Conservation (phyloP, 352 stramenopile genomes). For the Phytophthora podocarpi region DNA sequence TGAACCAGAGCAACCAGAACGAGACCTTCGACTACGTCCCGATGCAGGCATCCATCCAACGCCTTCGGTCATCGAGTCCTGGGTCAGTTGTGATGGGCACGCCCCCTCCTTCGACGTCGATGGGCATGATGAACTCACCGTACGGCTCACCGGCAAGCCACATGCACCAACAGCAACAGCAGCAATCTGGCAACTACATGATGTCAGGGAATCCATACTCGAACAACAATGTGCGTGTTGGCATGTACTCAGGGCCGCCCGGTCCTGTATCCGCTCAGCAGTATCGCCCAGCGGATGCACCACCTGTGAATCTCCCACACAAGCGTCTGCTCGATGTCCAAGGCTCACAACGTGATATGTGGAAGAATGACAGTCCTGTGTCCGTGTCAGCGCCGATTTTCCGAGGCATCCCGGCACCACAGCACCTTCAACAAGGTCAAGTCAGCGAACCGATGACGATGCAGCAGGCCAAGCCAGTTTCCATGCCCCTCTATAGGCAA, state of each 20-base stretch:
- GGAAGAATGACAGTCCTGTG: conserved; percentile 69
- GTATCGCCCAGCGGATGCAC: conserved; percentile 41
- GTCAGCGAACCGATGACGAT: conserved; percentile 34
- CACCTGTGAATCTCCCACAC: conserved; percentile 50
- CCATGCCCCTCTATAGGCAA: conserved; percentile 56
- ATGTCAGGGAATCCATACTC: conserved; percentile 36
- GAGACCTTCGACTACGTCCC: conserved; percentile 57
- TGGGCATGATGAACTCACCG: conserved; percentile 44
- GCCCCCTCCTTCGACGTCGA: conserved; percentile 34
- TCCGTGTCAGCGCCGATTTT: conserved; percentile 68
- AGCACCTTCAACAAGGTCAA: conserved; percentile 41
- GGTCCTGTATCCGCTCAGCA: conserved; percentile 25
- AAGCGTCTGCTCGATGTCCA: conserved; percentile 68
- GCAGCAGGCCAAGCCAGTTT: conserved; percentile 47
- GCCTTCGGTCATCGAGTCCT: conserved; percentile 32
- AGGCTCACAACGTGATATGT: conserved; percentile 54
- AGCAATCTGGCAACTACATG: conserved; percentile 38
- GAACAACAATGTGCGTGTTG: conserved; percentile 27
- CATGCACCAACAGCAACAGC: conserved; percentile 35
- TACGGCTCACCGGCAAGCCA: conserved; percentile 41
- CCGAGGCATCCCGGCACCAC: conserved; percentile 34
- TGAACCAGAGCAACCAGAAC: conserved; percentile 38
- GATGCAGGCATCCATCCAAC: conserved; percentile 42
- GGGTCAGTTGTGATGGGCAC: conserved; percentile 36
- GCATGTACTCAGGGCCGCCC: conserved; percentile 27